These are phyloP conservation scores for Entomortierella beljakovae DNA, from an alignment of 192 early-diverging fungal genomes.

Conservation along the genomic window DNA sequence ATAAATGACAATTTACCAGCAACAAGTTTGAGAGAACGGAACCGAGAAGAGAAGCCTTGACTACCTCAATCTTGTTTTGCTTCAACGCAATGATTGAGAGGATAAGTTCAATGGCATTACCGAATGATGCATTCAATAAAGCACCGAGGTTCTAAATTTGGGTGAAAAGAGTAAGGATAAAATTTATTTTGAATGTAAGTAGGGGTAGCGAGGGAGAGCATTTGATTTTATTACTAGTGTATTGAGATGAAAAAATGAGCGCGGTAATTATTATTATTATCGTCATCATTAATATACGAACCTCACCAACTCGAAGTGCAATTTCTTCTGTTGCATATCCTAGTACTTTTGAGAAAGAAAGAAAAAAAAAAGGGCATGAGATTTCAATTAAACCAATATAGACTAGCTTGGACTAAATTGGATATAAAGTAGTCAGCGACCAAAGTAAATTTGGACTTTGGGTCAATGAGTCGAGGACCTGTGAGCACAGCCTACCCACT, in stretches of 20 bases:
- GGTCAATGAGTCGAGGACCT: background rate
- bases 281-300: too few species aligned
- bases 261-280: too few species aligned
- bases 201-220: constrained; percentile 45
- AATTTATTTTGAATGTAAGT: constrained; percentile 81
- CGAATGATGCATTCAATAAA: constrained; percentile 79
- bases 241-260: background rate
- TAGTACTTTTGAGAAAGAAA: constrained; percentile 69
- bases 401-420: too few species aligned
- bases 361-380: background rate
- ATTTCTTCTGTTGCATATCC: constrained; percentile 92
- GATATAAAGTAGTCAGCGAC: too few species aligned
- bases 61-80: constrained; percentile 80
- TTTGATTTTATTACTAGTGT: constrained; percentile 53
- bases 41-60: constrained; percentile 90
- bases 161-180: constrained; percentile 54
- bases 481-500: background rate
- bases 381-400: background rate
- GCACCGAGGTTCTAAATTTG: constrained; percentile 76
- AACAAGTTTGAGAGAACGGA: constrained; percentile 94
- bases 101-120: constrained; percentile 92
- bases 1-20: constrained; percentile 57
- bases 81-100: constrained; percentile 85
- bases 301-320: constrained; percentile 71
- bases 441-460: background rate